Evolutionary conservation across 345 rosid genomes (phyloP).

Genomic region (Hypericum perforatum): DNA sequence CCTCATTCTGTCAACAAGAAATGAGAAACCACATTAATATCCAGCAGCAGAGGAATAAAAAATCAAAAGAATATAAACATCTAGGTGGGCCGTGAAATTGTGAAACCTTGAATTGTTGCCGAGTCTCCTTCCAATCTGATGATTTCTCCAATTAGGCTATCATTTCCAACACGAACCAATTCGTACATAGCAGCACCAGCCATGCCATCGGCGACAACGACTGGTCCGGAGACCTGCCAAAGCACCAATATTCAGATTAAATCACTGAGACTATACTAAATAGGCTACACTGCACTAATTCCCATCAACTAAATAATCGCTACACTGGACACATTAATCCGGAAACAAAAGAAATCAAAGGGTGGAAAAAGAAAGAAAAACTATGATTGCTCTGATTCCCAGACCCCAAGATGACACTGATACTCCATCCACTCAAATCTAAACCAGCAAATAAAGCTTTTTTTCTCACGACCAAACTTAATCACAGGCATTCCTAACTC

Average conservation of each 20-base stretch:
- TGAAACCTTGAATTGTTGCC: slow-evolving; percentile 91
- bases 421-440: no score
- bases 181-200: slow-evolving; percentile 99
- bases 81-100: not conserved
- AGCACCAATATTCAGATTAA: slow-evolving; percentile 4
- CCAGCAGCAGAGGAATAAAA: not conserved
- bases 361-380: no score
- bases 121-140: slow-evolving; percentile 98
- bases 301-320: no score
- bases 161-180: slow-evolving; percentile 96
- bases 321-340: no score
- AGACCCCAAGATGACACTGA: no score
- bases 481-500: no score
- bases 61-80: not conserved
- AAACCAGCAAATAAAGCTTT: no score
- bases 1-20: not conserved
- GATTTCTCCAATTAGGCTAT: slow-evolving; percentile 92
- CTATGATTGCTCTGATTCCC: no score
- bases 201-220: slow-evolving; percentile 99
- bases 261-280: not conserved
- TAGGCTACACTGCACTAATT: no score
- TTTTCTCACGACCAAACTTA: no score
- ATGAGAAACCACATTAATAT: not conserved
- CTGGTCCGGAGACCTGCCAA: slow-evolving; percentile 94
- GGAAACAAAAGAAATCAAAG: no score